phyloP scores from a whole-genome alignment of 2,329 filamentous ascomycete genomes.

The Elsinoe perseae region DNA sequence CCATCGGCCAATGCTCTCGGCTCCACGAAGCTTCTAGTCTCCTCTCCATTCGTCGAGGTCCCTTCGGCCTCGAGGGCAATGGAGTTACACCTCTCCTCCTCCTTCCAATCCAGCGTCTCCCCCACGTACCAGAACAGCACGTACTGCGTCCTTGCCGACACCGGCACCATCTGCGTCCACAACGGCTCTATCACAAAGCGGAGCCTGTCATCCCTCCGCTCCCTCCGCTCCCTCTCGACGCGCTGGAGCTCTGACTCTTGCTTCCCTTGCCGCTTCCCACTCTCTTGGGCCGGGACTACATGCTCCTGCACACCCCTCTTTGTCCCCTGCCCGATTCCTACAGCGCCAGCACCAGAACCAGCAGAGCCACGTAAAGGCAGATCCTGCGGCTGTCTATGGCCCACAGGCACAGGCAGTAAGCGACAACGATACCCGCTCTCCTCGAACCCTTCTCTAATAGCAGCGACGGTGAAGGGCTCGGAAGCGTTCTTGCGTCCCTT shows the following conservation, averaged over 20 bases:
- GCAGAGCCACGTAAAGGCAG: not conserved
- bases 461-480: conserved; percentile 37
- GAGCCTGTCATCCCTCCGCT: conserved; percentile 22
- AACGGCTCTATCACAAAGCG: conserved; percentile 37
- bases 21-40: conserved; percentile 27
- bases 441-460: conserved; percentile 44
- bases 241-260: not conserved
- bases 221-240: not conserved
- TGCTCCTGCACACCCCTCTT: too few relatives aligned
- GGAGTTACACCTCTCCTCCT: conserved; percentile 18
- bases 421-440: conserved; percentile 45
- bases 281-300: too few relatives aligned
- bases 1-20: conserved; percentile 33
- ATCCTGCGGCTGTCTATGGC: conserved; percentile 38
- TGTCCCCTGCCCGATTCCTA: too few relatives aligned
- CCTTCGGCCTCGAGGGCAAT: conserved; percentile 20
- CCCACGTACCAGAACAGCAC: conserved; percentile 41
- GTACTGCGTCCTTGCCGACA: conserved; percentile 33
- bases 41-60: conserved; percentile 17
- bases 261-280: not conserved
- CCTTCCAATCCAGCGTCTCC: conserved; percentile 37
- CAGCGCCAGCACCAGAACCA: not conserved
- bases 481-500: conserved; percentile 43
- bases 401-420: conserved; percentile 39
- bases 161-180: conserved; percentile 39